These are phyloP conservation scores for Aspergillus baeticus DNA, from an alignment of 495 filamentous ascomycete genomes.

Conservation along the genomic window DNA sequence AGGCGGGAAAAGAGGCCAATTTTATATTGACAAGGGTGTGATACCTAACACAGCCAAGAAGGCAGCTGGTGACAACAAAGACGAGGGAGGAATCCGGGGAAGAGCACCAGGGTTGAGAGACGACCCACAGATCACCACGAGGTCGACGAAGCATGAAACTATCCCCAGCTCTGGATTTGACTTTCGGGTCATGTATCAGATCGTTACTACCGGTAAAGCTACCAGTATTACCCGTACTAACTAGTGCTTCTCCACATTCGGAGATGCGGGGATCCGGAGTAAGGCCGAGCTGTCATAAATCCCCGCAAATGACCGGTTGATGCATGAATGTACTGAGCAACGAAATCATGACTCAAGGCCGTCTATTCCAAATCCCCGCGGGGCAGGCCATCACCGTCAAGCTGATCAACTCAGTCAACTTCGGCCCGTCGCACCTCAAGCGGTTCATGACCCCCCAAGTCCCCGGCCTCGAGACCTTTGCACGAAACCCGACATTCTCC, in stretches of 20 bases:
- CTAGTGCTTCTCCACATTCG: background rate
- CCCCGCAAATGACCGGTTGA: background rate
- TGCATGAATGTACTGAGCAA: background rate
- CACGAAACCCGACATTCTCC: slow-evolving; percentile 18
- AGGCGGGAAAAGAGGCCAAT: background rate
- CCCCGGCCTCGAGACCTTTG: slow-evolving; percentile 19
- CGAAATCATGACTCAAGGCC: background rate
- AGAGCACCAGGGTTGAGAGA: too few species aligned
- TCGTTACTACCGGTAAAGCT: background rate
- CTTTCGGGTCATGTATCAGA: background rate
- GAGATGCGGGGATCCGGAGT: background rate
- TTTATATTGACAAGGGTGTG: slow-evolving; percentile 1
- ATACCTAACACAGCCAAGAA: background rate
- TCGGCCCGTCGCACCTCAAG: slow-evolving; percentile 20
- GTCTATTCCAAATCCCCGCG: slow-evolving; percentile 39
- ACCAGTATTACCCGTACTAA: background rate
- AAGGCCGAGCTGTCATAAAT: background rate
- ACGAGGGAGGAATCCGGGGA: slow-evolving; percentile 4
- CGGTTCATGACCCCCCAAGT: slow-evolving; percentile 23
- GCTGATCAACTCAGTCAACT: slow-evolving; percentile 22
- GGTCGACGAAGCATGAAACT: background rate
- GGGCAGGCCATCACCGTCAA: slow-evolving; percentile 19
- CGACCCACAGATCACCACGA: slow-evolving; percentile 1
- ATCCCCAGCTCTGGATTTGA: slow-evolving; percentile 7
- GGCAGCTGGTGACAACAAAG: background rate